Percentiles rank a stretch among this genome's conserved stretches.
Evolutionary conservation across 768 basidiomycete genomes (phyloP).

Genomic region (Pisolithus tinctorius): DNA sequence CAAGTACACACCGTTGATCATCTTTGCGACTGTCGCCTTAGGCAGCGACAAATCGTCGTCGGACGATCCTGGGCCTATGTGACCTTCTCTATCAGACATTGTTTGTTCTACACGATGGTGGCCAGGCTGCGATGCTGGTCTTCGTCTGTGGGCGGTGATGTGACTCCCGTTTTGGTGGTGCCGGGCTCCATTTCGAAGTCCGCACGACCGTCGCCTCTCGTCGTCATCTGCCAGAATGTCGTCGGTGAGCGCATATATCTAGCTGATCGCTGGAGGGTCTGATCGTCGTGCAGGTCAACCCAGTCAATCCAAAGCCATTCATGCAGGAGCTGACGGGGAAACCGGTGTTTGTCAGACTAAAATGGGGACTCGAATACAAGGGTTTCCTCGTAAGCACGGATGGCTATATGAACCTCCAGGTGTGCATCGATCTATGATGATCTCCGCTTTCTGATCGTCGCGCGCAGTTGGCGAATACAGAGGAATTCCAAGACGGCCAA

Average conservation of each 20-base stretch:
- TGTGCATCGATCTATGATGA: slow-evolving; percentile 21
- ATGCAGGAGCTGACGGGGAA: slow-evolving; percentile 98
- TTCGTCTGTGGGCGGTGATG: not conserved
- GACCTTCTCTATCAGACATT: slow-evolving; percentile 92
- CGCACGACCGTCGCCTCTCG: slow-evolving; percentile 20
- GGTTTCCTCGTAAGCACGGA: slow-evolving; percentile 98
- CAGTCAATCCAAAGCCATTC: slow-evolving; percentile 99
- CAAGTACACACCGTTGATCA: slow-evolving; percentile 69
- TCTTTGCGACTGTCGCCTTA: slow-evolving; percentile 96
- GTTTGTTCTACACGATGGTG: slow-evolving; percentile 7
- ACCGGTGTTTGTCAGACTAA: slow-evolving; percentile 88
- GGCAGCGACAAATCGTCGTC: slow-evolving; percentile 94
- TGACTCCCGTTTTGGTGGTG: slow-evolving; percentile 11
- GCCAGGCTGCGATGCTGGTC: too few species aligned
- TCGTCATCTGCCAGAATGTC: slow-evolving; percentile 53
- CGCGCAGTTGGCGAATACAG: slow-evolving; percentile 90
- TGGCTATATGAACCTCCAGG: slow-evolving; percentile 99
- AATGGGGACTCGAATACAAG: slow-evolving; percentile 99
- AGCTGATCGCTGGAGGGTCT: not conserved
- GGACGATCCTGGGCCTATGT: slow-evolving; percentile 51
- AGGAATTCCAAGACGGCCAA: slow-evolving; percentile 94
- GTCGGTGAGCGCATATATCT: slow-evolving; percentile 37
- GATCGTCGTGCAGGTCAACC: slow-evolving; percentile 55
- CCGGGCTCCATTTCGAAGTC: slow-evolving; percentile 31
- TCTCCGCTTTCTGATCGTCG: not conserved